phyloP scores from a whole-genome alignment of 129 eudicot genomes.

The Centella asiatica region DNA sequence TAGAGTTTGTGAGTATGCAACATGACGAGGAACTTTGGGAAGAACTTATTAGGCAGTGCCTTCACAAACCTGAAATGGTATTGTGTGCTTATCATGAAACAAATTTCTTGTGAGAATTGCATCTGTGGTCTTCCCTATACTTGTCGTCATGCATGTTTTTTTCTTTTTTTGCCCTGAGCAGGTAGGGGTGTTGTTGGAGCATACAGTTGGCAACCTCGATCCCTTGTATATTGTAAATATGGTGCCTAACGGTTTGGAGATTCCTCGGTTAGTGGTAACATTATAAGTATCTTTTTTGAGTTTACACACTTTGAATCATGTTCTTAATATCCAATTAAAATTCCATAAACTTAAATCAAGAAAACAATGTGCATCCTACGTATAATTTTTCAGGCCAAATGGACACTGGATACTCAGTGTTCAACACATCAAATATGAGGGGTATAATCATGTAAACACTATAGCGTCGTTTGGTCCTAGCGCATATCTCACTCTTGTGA shows the following conservation, averaged over 20 bases:
- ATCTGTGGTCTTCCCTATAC: not conserved
- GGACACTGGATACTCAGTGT: too few relatives aligned
- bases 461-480: too few relatives aligned
- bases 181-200: slow-evolving; percentile 96
- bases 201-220: slow-evolving; percentile 96
- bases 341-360: not conserved
- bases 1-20: slow-evolving; percentile 89
- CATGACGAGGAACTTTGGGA: slow-evolving; percentile 99
- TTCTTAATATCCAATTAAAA: not conserved
- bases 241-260: slow-evolving; percentile 93
- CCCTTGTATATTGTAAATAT: slow-evolving; percentile 85
- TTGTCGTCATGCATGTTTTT: not conserved
- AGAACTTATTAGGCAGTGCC: slow-evolving; percentile 79
- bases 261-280: slow-evolving; percentile 74
- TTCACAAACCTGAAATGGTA: slow-evolving; percentile 97
- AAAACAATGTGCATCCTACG: too few relatives aligned
- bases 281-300: not conserved
- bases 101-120: slow-evolving; percentile 1
- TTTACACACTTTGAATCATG: not conserved
- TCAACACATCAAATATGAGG: too few relatives aligned
- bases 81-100: slow-evolving; percentile 1
- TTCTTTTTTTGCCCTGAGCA: slow-evolving; percentile 21
- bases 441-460: too few relatives aligned
- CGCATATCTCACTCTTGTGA: too few relatives aligned
- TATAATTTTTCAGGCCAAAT: too few relatives aligned